These are phyloP conservation scores for Paramecium bursaria DNA, from an alignment of 73 alveolate species.

Conservation along the genomic window DNA sequence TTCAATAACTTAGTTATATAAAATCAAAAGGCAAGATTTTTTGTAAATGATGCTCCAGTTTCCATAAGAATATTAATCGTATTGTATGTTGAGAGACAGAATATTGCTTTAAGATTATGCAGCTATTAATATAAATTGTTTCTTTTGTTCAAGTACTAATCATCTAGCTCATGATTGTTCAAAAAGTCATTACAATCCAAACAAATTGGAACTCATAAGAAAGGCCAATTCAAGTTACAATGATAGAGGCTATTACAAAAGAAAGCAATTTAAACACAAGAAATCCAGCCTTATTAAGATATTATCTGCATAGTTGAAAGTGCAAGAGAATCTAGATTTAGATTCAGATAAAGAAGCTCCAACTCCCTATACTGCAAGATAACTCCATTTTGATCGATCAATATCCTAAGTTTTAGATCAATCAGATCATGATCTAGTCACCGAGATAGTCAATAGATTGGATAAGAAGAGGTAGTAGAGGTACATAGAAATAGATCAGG, in stretches of 20 bases:
- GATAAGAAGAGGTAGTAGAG: conserved; percentile 25
- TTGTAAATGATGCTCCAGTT: background rate
- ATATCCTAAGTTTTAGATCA: too few relatives aligned
- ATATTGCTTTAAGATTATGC: background rate
- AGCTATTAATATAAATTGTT: conserved; percentile 7
- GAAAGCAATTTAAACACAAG: background rate
- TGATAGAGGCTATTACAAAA: background rate
- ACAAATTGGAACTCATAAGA: background rate
- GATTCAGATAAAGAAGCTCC: background rate
- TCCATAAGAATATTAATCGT: conserved; percentile 20
- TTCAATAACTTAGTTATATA: conserved; percentile 20
- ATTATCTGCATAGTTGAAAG: background rate
- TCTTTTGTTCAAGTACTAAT: background rate
- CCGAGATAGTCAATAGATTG: conserved; percentile 53
- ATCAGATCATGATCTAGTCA: conserved; percentile 34
- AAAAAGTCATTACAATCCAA: conserved; percentile 36
- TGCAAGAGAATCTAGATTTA: background rate
- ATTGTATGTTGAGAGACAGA: conserved; percentile 27
- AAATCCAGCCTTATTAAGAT: conserved; percentile 6
- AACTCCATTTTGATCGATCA: background rate
- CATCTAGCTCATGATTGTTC: conserved; percentile 56
- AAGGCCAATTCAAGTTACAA: background rate
- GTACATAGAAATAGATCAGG: conserved; percentile 11
- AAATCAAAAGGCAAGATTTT: conserved; percentile 24
- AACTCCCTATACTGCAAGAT: background rate